A percentile compares a stretch with the other conserved stretches of the same genome.
Conservation (phyloP, 805 yeast species). For the Myxozyma monticola region DNA sequence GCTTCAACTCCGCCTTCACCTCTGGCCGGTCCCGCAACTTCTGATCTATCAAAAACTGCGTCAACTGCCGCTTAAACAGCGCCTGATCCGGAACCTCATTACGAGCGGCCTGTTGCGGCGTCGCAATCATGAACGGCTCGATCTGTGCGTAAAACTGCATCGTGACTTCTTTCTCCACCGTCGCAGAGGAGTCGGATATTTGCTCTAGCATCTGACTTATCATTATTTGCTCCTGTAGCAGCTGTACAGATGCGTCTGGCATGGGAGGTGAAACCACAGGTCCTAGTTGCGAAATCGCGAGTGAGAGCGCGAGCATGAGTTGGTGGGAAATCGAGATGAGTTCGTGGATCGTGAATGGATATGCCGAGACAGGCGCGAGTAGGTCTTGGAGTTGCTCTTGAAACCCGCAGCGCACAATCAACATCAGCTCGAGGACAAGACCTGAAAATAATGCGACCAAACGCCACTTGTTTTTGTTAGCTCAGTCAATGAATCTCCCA, state of each 20-base stretch:
- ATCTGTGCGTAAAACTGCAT: conserved; percentile 8
- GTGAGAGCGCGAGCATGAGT: conserved; percentile 21
- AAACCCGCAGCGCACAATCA: conserved; percentile 32
- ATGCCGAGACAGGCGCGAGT: conserved; percentile 18
- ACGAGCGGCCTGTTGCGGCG: conserved; percentile 23
- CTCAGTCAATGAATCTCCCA: background rate
- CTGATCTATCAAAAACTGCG: conserved; percentile 19
- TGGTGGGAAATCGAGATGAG: conserved; percentile 29
- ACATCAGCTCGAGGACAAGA: conserved; percentile 29
- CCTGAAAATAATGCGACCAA: conserved; percentile 28
- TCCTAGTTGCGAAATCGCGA: conserved; percentile 34
- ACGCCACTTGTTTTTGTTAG: conserved; percentile 31
- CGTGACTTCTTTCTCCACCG: conserved; percentile 9
- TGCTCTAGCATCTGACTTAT: conserved; percentile 2
- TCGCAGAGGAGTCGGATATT: background rate
- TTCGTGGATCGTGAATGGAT: conserved; percentile 28
- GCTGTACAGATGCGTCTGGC: conserved; percentile 2
- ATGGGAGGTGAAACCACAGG: conserved; percentile 18
- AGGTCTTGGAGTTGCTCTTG: conserved; percentile 7
- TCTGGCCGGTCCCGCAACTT: conserved; percentile 9
- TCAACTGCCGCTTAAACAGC: conserved; percentile 28
- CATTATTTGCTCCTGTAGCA: background rate
- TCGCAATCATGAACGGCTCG: conserved; percentile 13
- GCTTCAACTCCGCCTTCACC: conserved; percentile 11
- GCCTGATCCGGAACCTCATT: conserved; percentile 5